Evolutionary conservation across 176 grass and related monocot genomes (phyloP).

Genomic region (Zea mays): DNA sequence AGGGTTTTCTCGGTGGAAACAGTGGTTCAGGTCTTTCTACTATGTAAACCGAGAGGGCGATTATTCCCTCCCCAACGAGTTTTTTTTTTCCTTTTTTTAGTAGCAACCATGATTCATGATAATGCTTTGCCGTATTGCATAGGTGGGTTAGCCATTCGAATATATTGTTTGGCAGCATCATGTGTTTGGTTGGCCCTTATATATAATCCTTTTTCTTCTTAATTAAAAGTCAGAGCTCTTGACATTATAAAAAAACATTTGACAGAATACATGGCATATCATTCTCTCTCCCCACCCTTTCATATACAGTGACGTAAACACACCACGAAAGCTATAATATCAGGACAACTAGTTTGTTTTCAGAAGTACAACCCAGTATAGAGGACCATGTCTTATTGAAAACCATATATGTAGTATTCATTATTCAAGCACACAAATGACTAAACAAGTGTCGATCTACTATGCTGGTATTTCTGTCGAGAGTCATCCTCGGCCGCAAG

Average conservation of each 20-base stretch:
- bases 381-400: conserved; percentile 29
- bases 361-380: background rate
- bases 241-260: background rate
- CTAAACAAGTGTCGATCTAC: background rate
- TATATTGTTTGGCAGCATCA: too few species aligned
- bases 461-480: background rate
- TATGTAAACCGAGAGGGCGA: too few species aligned
- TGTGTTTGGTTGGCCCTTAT: too few species aligned
- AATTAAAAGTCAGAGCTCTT: too few species aligned
- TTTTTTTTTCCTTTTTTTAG: too few species aligned
- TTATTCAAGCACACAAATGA: background rate
- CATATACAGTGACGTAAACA: background rate
- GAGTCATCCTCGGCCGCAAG: conserved; percentile 19
- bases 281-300: background rate
- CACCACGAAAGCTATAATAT: background rate
- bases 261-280: background rate
- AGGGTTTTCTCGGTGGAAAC: too few species aligned
- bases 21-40: too few species aligned
- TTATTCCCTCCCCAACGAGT: too few species aligned
- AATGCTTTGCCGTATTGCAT: too few species aligned
- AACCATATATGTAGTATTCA: background rate
- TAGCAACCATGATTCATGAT: too few species aligned
- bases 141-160: too few species aligned
- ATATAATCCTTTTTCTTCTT: too few species aligned
- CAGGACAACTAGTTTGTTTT: background rate